These are phyloP conservation scores for Adansonia grandidieri DNA, from an alignment of 441 rosid species.

Conservation along the genomic window DNA sequence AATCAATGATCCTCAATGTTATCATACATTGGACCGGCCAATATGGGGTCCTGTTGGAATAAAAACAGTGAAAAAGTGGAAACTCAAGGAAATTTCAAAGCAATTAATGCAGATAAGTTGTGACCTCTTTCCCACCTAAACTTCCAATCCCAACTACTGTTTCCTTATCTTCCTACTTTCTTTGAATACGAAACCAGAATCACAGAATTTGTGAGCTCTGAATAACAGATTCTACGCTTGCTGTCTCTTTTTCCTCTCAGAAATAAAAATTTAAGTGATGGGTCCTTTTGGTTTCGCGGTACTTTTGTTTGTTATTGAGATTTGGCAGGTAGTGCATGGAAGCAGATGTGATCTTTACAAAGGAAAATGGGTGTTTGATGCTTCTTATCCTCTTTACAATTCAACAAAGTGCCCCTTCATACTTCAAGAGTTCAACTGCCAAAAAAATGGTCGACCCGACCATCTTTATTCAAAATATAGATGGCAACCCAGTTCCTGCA, in stretches of 20 bases:
- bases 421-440: conserved; percentile 57
- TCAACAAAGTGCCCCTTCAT: conserved; percentile 60
- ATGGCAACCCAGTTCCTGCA: conserved; percentile 60
- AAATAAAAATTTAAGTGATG: not conserved
- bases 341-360: conserved; percentile 55
- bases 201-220: not conserved
- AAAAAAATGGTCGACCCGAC: conserved; percentile 60
- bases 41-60: too few species aligned
- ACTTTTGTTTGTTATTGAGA: not conserved
- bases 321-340: not conserved
- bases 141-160: too few species aligned
- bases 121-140: too few species aligned
- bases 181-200: not conserved
- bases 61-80: too few species aligned
- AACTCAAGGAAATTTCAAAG: too few species aligned
- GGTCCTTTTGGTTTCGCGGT: not conserved
- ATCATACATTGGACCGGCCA: too few species aligned
- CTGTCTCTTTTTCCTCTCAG: not conserved
- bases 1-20: too few species aligned
- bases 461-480: conserved; percentile 56
- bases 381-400: conserved; percentile 55
- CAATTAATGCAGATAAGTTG: too few species aligned
- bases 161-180: not conserved
- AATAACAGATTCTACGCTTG: not conserved
- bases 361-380: conserved; percentile 55